Percentiles rank a stretch among this genome's conserved stretches.
These are phyloP conservation scores for Epicoccum nigrum DNA, from an alignment of 2,329 filamentous ascomycete genomes.

Conservation along the genomic window DNA sequence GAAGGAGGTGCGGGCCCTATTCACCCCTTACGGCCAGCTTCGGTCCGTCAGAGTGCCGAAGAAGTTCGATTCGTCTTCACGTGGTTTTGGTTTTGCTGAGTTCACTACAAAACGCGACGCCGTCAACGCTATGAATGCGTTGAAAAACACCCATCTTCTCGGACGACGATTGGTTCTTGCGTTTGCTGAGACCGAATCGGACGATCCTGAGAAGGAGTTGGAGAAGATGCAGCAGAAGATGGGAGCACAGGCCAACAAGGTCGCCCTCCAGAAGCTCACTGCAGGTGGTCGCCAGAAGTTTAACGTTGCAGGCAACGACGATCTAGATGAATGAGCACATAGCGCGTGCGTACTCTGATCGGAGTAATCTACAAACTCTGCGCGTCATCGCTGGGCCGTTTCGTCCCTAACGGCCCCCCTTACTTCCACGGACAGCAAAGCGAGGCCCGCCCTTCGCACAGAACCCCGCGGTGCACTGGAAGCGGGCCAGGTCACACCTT, in stretches of 20 bases:
- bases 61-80: constrained; percentile 86
- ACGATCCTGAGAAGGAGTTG: constrained; percentile 95
- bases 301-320: constrained; percentile 74
- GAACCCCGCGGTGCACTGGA: constrained; percentile 33
- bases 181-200: constrained; percentile 84
- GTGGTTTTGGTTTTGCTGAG: constrained; percentile 96
- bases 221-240: constrained; percentile 97
- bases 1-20: constrained; percentile 85
- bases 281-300: constrained; percentile 85
- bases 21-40: constrained; percentile 89
- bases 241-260: constrained; percentile 85
- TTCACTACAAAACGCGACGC: constrained; percentile 92
- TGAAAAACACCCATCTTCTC: constrained; percentile 91
- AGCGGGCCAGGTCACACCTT: constrained; percentile 40
- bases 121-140: constrained; percentile 84
- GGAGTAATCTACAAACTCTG: constrained; percentile 31
- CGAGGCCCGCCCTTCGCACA: constrained; percentile 39
- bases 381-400: constrained; percentile 36
- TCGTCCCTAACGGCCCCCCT: constrained; percentile 40
- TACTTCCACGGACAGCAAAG: constrained; percentile 42
- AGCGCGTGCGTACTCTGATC: constrained; percentile 40
- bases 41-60: constrained; percentile 92
- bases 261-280: constrained; percentile 86
- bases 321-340: constrained; percentile 53
- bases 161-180: constrained; percentile 89